Evolutionary conservation across 2,329 filamentous ascomycete species (phyloP), one percentile per base, ranked within the genome.

Genomic region (Chaetomiaceae sp.): DNA sequence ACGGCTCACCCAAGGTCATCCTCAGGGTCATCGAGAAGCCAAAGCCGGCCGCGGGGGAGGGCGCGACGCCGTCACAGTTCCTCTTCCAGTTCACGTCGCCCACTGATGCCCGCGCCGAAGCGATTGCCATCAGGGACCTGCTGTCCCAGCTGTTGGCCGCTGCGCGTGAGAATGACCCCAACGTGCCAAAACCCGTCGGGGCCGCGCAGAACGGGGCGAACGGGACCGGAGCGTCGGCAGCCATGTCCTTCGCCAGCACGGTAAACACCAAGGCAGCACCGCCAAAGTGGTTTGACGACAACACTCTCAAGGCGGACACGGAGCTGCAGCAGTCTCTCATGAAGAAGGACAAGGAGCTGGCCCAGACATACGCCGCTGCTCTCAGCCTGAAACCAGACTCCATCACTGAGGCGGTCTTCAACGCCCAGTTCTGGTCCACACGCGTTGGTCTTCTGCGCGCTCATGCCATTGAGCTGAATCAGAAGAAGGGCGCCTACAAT

Each of bases 361-460:
- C 88, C 62, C 84, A 88, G 67, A 94, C 91, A 39, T 96, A 96
- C 68, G 85, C 90, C 73, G 90, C 96, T 65, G 88, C 90, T 0
- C 76, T 91, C 45, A 79, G 82, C 48, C 88, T 88, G 8, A 96
- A 96, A 65, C 91, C 92, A 0, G 87, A 92, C 7, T 85, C 87
- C 2, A 86, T 97, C 57, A 86, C 87, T 0, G 83, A 87, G 25
- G 81, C 82, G 1, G 86, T 91, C 40, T 96, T 97, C 69, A 91
- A 92, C 61, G 78, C 84, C 1, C 92, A 96, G 68, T 99, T 99
- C 72, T 99, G 94, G 94, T 89, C 90, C 1, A 89, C 90, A 2
- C 81, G 95, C 42, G 81, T 91, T 43, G 90, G 90, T 67, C 75
- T 96, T 29, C 78, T 99, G 27, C 87, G 94, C 12, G 88, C 92